These are phyloP conservation scores for Rostrohypoxylon terebratum DNA, from an alignment of 495 filamentous ascomycete genomes.

Conservation along the genomic window DNA sequence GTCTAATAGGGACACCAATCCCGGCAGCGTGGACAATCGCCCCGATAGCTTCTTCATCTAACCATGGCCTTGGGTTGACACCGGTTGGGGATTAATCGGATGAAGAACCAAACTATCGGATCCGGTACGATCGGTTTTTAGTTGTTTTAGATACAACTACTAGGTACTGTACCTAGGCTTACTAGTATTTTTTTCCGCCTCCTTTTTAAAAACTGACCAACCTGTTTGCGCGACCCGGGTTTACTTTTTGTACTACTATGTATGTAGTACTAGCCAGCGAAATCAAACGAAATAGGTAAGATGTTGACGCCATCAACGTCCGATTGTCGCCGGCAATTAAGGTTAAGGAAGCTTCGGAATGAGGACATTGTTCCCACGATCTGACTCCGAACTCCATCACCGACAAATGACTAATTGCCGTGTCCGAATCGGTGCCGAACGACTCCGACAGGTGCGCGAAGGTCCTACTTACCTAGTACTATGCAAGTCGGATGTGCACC, in stretches of 20 bases:
- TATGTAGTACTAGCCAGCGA: slow-evolving; percentile 1
- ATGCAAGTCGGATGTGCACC: background rate
- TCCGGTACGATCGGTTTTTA: slow-evolving; percentile 19
- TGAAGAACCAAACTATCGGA: slow-evolving; percentile 40
- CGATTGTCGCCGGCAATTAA: background rate
- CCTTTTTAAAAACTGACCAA: background rate
- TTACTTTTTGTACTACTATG: background rate
- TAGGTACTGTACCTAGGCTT: too few species aligned
- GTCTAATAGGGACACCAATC: slow-evolving; percentile 30
- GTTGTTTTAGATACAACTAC: slow-evolving; percentile 12
- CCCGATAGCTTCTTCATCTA: slow-evolving; percentile 16
- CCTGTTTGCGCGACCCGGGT: background rate
- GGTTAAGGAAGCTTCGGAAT: background rate
- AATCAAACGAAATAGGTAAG: background rate
- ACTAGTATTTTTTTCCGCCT: slow-evolving; percentile 12
- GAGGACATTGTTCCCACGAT: background rate
- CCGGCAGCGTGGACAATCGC: slow-evolving; percentile 28
- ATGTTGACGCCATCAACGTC: background rate
- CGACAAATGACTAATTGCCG: background rate
- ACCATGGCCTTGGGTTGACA: slow-evolving; percentile 34
- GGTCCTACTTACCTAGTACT: background rate
- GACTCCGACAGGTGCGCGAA: background rate
- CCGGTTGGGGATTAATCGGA: slow-evolving; percentile 27
- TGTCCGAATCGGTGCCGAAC: slow-evolving; percentile 10
- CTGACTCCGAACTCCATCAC: background rate